Conservation (phyloP, 129 eudicot genomes). For the Chrysanthemum seticuspe region DNA sequence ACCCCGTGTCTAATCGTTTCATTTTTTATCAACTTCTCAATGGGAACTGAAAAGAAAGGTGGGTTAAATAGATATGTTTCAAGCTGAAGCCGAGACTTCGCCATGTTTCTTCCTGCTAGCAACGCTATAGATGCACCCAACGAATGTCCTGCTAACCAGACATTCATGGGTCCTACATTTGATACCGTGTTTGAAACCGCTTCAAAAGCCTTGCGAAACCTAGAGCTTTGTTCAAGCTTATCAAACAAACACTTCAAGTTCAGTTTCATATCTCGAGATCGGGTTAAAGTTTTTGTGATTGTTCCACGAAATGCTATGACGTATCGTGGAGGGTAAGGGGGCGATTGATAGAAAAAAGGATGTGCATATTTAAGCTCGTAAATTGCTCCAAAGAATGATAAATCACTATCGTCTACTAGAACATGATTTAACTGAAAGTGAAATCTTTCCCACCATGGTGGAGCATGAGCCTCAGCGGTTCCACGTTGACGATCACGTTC, state of each 20-base stretch:
- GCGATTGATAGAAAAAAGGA: slow-evolving; percentile 15
- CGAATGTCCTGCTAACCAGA: slow-evolving; percentile 94
- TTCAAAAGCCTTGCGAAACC: slow-evolving; percentile 37
- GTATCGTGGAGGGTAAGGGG: slow-evolving; percentile 41
- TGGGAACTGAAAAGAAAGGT: slow-evolving; percentile 52
- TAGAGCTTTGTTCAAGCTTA: slow-evolving; percentile 38
- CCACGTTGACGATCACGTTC: slow-evolving; percentile 67
- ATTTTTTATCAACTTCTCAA: slow-evolving; percentile 43
- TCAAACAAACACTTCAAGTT: slow-evolving; percentile 40
- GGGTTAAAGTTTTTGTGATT: slow-evolving; percentile 32
- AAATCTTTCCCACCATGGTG: slow-evolving; percentile 83
- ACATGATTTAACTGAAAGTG: slow-evolving; percentile 44
- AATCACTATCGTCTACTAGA: slow-evolving; percentile 53
- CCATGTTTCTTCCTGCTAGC: slow-evolving; percentile 56
- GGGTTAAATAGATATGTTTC: slow-evolving; percentile 85
- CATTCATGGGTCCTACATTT: slow-evolving; percentile 34
- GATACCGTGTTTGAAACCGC: slow-evolving; percentile 31
- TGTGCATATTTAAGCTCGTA: slow-evolving; percentile 45
- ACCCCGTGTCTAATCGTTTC: slow-evolving; percentile 53
- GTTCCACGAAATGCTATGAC: slow-evolving; percentile 79
- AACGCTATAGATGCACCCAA: slow-evolving; percentile 56
- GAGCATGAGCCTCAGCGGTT: slow-evolving; percentile 47
- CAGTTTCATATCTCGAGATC: slow-evolving; percentile 43
- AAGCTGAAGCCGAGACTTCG: slow-evolving; percentile 26
- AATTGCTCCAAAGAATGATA: slow-evolving; percentile 60